These are phyloP conservation scores for Phialophora macrospora DNA, from an alignment of 2,329 filamentous ascomycete species.

Conservation along the genomic window DNA sequence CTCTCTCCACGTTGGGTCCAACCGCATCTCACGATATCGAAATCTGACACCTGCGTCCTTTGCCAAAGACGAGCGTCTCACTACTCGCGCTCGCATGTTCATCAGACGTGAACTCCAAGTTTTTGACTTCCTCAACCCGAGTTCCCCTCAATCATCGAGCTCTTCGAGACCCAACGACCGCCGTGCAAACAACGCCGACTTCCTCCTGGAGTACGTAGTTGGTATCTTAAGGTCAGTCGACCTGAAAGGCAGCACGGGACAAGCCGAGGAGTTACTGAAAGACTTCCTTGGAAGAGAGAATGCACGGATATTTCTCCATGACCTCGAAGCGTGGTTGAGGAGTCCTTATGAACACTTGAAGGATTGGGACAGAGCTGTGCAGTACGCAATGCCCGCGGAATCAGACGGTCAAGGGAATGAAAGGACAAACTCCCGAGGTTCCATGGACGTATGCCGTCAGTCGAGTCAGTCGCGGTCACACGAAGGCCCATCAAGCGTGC, in stretches of 20 bases:
- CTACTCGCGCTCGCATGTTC: slow-evolving; percentile 78
- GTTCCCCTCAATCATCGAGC: slow-evolving; percentile 34
- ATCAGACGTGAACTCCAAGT: slow-evolving; percentile 82
- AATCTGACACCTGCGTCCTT: slow-evolving; percentile 74
- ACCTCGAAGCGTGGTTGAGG: slow-evolving; percentile 78
- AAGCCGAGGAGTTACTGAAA: slow-evolving; percentile 76
- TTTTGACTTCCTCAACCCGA: slow-evolving; percentile 70
- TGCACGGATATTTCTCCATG: slow-evolving; percentile 78
- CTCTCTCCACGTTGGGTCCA: slow-evolving; percentile 82
- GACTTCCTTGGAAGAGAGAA: slow-evolving; percentile 79
- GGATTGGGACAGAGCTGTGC: slow-evolving; percentile 80
- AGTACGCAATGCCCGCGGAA: slow-evolving; percentile 59
- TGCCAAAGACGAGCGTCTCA: slow-evolving; percentile 66
- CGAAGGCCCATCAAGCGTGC: slow-evolving; percentile 11
- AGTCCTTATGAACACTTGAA: slow-evolving; percentile 75
- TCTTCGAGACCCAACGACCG: slow-evolving; percentile 40
- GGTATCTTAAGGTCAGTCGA: slow-evolving; percentile 83
- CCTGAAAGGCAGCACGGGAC: slow-evolving; percentile 75
- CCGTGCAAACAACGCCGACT: slow-evolving; percentile 74
- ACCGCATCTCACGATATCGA: slow-evolving; percentile 74
- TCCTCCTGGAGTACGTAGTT: slow-evolving; percentile 82
- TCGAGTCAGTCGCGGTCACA: slow-evolving; percentile 5
- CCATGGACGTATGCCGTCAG: slow-evolving; percentile 5
- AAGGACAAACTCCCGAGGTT: not conserved
- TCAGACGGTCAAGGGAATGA: not conserved